Evolutionary conservation across 2,329 filamentous ascomycete species (phyloP).

Genomic region (Diaporthe ilicicola): DNA sequence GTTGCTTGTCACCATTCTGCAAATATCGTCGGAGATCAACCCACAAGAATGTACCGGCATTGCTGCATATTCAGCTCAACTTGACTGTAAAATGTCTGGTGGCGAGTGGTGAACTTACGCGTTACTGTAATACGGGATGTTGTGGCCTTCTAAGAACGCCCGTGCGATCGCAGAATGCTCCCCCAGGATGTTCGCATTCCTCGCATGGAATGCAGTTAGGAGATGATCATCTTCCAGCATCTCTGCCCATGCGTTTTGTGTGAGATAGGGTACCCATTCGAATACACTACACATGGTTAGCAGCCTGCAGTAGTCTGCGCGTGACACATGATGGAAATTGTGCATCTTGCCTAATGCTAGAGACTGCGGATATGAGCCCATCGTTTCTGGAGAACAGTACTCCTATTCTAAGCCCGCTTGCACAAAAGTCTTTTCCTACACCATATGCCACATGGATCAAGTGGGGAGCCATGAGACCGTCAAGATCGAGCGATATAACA

Average conservation of each 20-base stretch:
- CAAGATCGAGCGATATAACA: slow-evolving; percentile 51
- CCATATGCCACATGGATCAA: no score
- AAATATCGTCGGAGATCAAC: neutral
- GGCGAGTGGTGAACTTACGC: neutral
- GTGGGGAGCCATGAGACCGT: slow-evolving; percentile 56
- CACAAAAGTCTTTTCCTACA: no score
- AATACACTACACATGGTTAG: slow-evolving; percentile 43
- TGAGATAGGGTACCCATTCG: slow-evolving; percentile 53
- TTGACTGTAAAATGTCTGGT: neutral
- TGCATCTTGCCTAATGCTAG: slow-evolving; percentile 38
- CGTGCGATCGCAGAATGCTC: slow-evolving; percentile 30
- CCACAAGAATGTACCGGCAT: neutral
- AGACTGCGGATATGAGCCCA: slow-evolving; percentile 52
- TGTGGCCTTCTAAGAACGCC: slow-evolving; percentile 30
- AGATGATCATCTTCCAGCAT: slow-evolving; percentile 54
- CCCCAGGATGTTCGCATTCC: slow-evolving; percentile 46
- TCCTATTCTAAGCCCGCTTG: no score
- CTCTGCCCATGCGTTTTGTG: slow-evolving; percentile 50
- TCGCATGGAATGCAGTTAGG: slow-evolving; percentile 51
- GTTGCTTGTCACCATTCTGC: neutral
- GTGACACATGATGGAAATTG: neutral
- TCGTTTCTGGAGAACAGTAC: no score
- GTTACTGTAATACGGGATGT: slow-evolving; percentile 28
- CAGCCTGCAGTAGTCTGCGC: neutral
- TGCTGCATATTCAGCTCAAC: neutral